Evolutionary conservation across 306 rosid species (phyloP).

Genomic region (Neltuma alba): DNA sequence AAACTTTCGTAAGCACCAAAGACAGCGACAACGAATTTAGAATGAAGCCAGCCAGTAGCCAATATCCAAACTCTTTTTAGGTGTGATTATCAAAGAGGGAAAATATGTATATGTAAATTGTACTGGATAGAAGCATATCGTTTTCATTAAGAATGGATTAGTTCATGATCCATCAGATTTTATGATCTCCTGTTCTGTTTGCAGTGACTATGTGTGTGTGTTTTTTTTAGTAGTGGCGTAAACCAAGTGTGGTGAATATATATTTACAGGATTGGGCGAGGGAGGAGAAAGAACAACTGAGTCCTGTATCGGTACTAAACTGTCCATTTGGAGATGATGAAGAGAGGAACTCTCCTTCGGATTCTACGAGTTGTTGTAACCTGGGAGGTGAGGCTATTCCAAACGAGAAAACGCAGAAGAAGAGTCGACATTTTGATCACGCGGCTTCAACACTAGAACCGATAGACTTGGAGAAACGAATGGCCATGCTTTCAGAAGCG

Average conservation of each 20-base stretch:
- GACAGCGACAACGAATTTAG: neutral
- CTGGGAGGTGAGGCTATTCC: slow-evolving; percentile 45
- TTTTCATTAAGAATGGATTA: neutral
- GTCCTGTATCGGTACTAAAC: slow-evolving; percentile 83
- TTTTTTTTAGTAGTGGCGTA: neutral
- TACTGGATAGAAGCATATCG: too few species aligned
- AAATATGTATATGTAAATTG: too few species aligned
- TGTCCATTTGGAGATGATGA: slow-evolving; percentile 80
- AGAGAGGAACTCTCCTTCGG: slow-evolving; percentile 40
- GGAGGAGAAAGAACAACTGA: slow-evolving; percentile 74
- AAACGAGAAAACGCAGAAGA: slow-evolving; percentile 46
- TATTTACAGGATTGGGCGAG: slow-evolving; percentile 60
- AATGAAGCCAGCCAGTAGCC: neutral
- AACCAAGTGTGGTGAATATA: neutral
- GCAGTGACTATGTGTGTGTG: neutral
- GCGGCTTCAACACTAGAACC: slow-evolving; percentile 47
- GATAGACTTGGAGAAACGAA: slow-evolving; percentile 54
- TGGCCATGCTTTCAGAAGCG: slow-evolving; percentile 29
- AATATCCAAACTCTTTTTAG: too few species aligned
- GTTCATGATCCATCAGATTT: neutral
- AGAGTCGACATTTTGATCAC: slow-evolving; percentile 47
- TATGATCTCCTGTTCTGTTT: neutral
- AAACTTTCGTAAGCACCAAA: neutral
- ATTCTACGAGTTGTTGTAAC: slow-evolving; percentile 22
- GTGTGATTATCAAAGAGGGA: too few species aligned